Conservation (phyloP, 2,329 filamentous ascomycete genomes). For the Pseudocercospora fijiensis region DNA sequence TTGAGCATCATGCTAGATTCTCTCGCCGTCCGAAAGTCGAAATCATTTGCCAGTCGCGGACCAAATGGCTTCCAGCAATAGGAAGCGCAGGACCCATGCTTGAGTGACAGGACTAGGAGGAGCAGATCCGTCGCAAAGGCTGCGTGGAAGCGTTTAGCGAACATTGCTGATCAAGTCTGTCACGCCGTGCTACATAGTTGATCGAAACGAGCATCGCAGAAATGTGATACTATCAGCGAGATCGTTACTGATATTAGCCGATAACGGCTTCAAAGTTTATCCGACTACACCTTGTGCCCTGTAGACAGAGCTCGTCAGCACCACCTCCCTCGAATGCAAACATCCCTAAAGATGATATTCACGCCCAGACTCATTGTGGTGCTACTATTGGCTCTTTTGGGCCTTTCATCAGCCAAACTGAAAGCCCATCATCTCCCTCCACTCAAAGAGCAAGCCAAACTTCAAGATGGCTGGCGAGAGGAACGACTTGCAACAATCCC, state of each 20-base stretch:
- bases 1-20: too few species aligned
- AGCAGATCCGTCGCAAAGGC: background rate
- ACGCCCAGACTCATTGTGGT: background rate
- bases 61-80: background rate
- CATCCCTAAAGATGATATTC: background rate
- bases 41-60: background rate
- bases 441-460: slow-evolving; percentile 23
- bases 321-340: background rate
- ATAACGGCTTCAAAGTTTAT: background rate
- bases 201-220: background rate
- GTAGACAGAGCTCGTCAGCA: background rate
- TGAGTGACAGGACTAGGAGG: background rate
- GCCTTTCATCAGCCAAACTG: background rate
- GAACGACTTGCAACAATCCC: slow-evolving; percentile 23
- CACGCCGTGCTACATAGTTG: background rate
- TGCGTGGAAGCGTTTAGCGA: background rate
- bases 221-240: background rate
- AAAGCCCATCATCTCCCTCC: slow-evolving; percentile 7
- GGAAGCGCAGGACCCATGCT: background rate
- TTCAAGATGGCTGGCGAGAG: slow-evolving; percentile 25
- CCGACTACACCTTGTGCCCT: background rate
- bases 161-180: background rate
- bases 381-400: background rate
- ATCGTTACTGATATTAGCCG: background rate
- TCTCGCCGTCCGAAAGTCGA: background rate